Conservation (phyloP, 495 filamentous ascomycete species). For the Penicillium roqueforti region DNA sequence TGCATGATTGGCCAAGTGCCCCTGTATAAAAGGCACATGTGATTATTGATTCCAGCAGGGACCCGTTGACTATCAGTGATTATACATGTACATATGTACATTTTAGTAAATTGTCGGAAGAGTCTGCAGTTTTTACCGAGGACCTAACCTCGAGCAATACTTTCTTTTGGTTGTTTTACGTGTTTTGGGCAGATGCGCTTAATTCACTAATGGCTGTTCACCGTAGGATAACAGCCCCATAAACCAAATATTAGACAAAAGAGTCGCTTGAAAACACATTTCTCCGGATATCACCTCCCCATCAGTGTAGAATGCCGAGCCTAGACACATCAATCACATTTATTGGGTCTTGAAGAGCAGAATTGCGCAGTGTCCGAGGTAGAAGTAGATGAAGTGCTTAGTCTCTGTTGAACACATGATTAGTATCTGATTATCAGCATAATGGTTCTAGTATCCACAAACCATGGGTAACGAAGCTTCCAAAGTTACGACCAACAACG, state of each 20-base stretch:
- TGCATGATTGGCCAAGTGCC: conserved; percentile 15
- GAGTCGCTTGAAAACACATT: conserved; percentile 9
- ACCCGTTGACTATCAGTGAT: not conserved
- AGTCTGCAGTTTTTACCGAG: not conserved
- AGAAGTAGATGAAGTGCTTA: conserved; percentile 99
- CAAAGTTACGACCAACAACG: conserved; percentile 97
- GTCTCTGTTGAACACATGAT: conserved; percentile 61
- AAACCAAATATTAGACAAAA: conserved; percentile 5
- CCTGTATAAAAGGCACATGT: not conserved
- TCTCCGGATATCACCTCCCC: conserved; percentile 1
- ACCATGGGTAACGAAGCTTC: conserved; percentile 99
- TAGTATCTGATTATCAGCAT: not conserved
- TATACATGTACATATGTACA: not conserved
- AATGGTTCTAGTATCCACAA: conserved; percentile 21
- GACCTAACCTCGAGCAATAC: not conserved
- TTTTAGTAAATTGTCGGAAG: not conserved
- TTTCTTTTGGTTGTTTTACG: not conserved
- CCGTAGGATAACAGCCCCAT: not conserved
- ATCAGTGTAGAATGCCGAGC: not conserved
- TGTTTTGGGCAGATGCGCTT: not conserved
- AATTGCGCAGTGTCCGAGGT: conserved; percentile 96
- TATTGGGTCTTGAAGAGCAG: conserved; percentile 99
- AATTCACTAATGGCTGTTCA: conserved; percentile 1
- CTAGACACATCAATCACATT: conserved; percentile 8
- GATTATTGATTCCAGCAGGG: not conserved